Base-by-base conservation (phyloP, 306 rosid species). In the Rubus parviflorus region DNA sequence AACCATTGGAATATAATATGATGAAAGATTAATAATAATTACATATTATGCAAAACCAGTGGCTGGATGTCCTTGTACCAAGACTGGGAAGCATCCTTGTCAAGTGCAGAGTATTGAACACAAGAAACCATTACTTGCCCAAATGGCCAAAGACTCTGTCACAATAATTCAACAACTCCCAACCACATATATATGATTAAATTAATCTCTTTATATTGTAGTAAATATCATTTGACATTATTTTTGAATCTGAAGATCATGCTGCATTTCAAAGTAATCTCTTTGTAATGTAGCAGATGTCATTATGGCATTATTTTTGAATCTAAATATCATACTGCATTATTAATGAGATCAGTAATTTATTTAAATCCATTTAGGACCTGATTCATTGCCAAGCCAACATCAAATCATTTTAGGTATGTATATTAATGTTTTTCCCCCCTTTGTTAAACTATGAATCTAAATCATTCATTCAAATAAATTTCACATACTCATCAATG, bases 121-220 rank as follows among this genome's bases (percentile, higher is more conserved):
- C 78, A 2, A 61, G 53, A 48, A 19, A 38, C 17, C 43, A 40
- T n/a, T 11, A 54, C 46, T 40, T 10, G 7, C 14, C 47, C 5
- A 56, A 41, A 22, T 41, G 38, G 3, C 13, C n/a, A 72, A 45
- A 2, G 10, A 19, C 37, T 23, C 25, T 4, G 6, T 4, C 48
- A 16, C 68, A 75, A 75, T 75, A 43, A 63, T 16, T 45, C 69
- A 74, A 42, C 69, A 16, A 74, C 61, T 66, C 79, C 79, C 79
- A 63, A 75, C 63, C 41, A 61, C 13, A 13, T 14, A 61, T 30
- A 13, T 14, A 61, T 16, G 46, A 63, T 16, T 38, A 15, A 37
- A 63, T 22, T 38, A 38, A 37, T 63, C 69, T 40, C 23, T 38
- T 16, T 60, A 38, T 23, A 25, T 60, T 25, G 37, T 60, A 60